Evolutionary conservation across 257 asterid species (phyloP).

Genomic region (Solanum acaule): DNA sequence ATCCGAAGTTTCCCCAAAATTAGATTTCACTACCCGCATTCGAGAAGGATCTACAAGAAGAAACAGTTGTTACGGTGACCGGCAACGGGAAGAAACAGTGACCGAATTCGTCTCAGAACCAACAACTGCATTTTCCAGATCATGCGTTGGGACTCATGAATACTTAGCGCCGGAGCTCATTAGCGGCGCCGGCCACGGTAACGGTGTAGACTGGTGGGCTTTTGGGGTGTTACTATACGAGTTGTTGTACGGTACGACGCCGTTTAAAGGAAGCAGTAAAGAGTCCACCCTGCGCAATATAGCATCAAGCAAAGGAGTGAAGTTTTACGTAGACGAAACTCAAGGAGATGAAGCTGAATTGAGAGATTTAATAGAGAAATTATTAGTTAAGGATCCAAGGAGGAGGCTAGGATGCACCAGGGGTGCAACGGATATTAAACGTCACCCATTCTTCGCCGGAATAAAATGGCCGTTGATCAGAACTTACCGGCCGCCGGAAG

Average conservation of each 20-base stretch:
- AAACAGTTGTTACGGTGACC: slow-evolving; percentile 5
- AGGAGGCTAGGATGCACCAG: slow-evolving; percentile 65
- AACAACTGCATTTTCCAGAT: slow-evolving; percentile 60
- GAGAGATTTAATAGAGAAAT: slow-evolving; percentile 53
- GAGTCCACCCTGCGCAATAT: slow-evolving; percentile 90
- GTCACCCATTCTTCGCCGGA: slow-evolving; percentile 81
- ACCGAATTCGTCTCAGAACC: slow-evolving; percentile 82
- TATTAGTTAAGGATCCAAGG: slow-evolving; percentile 72
- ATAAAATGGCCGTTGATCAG: slow-evolving; percentile 90
- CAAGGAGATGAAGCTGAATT: slow-evolving; percentile 37
- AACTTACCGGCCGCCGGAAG: slow-evolving; percentile 72
- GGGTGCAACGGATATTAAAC: slow-evolving; percentile 91
- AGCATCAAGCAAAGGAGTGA: slow-evolving; percentile 60
- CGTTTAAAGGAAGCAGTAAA: slow-evolving; percentile 73
- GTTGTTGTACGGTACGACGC: slow-evolving; percentile 58
- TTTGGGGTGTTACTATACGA: slow-evolving; percentile 75
- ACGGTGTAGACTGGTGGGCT: slow-evolving; percentile 98
- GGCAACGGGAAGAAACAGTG: slow-evolving; percentile 28
- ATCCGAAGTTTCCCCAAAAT: slow-evolving; percentile 37
- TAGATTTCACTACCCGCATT: slow-evolving; percentile 24
- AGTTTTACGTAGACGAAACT: slow-evolving; percentile 20
- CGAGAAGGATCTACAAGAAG: background rate
- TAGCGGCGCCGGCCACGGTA: slow-evolving; percentile 69
- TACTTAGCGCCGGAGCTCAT: slow-evolving; percentile 78
- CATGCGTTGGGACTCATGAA: slow-evolving; percentile 90